These are phyloP conservation scores for Boletellus ananiceps DNA, from an alignment of 768 basidiomycete genomes.

Conservation along the genomic window DNA sequence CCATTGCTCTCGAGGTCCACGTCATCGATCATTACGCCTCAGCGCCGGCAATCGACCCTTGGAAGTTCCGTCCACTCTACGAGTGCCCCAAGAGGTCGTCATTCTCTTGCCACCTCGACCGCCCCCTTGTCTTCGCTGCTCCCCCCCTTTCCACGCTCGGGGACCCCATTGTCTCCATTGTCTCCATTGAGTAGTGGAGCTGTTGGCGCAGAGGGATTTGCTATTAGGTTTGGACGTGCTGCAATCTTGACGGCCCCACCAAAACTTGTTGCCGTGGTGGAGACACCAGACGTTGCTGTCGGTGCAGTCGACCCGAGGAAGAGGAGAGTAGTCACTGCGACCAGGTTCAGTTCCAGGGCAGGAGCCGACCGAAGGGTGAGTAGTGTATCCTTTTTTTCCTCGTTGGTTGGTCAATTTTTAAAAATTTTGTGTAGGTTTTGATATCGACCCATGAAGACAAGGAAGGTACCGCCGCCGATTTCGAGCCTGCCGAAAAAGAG, in stretches of 20 bases:
- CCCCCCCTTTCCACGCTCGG: constrained; percentile 28
- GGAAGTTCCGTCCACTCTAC: constrained; percentile 33
- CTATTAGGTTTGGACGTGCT: constrained; percentile 59
- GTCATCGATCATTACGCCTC: constrained; percentile 41
- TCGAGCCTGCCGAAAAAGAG: constrained; percentile 22
- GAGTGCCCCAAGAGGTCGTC: constrained; percentile 40
- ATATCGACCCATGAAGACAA: constrained; percentile 78
- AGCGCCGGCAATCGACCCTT: constrained; percentile 31
- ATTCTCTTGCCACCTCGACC: constrained; percentile 37
- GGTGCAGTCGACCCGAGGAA: constrained; percentile 85
- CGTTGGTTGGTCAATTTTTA: neutral
- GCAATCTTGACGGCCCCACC: constrained; percentile 82
- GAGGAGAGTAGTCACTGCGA: constrained; percentile 81
- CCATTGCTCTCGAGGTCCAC: constrained; percentile 54
- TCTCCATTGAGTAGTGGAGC: constrained; percentile 24
- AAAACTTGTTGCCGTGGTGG: constrained; percentile 74
- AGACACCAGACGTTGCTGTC: constrained; percentile 85
- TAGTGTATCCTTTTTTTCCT: constrained; percentile 5
- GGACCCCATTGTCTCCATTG: constrained; percentile 34
- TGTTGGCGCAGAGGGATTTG: constrained; percentile 32
- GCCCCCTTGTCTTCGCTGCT: constrained; percentile 37
- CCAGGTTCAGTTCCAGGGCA: constrained; percentile 76
- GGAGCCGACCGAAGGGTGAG: constrained; percentile 81
- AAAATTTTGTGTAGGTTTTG: constrained; percentile 50
- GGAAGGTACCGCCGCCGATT: constrained; percentile 23